Evolutionary conservation across 371 early-diverging fungal species (phyloP), one percentile per base, ranked within the genome.

Genomic region (Apophysomyces trapeziformis): DNA sequence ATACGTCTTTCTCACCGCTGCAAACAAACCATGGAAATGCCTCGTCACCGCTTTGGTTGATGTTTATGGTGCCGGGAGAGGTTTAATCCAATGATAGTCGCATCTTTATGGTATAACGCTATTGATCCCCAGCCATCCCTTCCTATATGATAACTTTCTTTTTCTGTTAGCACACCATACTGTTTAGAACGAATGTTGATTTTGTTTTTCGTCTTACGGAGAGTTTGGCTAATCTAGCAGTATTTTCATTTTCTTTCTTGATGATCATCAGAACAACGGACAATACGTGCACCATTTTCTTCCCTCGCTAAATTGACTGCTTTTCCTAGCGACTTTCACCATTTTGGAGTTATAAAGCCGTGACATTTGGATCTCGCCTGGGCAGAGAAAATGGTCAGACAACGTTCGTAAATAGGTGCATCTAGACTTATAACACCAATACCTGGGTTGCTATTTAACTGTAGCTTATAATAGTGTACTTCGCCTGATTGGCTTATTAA

Each of bases 371-470:
- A 85, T 14, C 95, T 89, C 35, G 85, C 85, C 86, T 85, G 59
- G 47, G 16, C 8, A 32, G 16, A 35, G 32, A 26, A 26, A 26
- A 0, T 5, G 36, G 7, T 39, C 7, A 57, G 26, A 38, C 12
- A 38, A 36, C 38, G 4, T 43, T 38, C 32, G 32, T 26, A 26
- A 26, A 2, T 26, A 26, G 32, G 32, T 26, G 32, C 32, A 26
- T 26, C 54, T 41, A 44, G 16, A 61, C 68, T 60, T 71, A 89
- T 89, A 60, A 94, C 85, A 37, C 95, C 95, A 59, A 95, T 95
- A 66, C 92, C 95, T 5, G 95, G 94, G 66, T 85, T 88, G 68
- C 92, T 86, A 7, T 83, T 88, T 41, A 95, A 73, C 39, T 90
- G 81, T 16, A 95, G 72, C 65, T 86, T 84, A 45, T 85, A 90